These are phyloP conservation scores for Xylariaceae sp. DNA, from an alignment of 2,329 filamentous ascomycete species.

Conservation along the genomic window DNA sequence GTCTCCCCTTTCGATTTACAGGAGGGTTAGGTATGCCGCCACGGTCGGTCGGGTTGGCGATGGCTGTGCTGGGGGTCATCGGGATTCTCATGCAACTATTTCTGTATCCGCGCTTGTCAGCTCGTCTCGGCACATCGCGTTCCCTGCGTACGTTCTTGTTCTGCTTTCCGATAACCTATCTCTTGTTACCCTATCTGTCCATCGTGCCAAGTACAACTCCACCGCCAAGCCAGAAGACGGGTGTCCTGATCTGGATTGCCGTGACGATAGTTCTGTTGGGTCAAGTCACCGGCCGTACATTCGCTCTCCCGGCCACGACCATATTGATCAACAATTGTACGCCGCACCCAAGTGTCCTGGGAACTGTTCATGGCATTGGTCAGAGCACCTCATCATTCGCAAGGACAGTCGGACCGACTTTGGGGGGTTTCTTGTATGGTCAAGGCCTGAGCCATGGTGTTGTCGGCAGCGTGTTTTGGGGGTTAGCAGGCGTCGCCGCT, in stretches of 20 bases:
- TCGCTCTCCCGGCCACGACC: slow-evolving; percentile 48
- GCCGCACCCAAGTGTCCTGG: slow-evolving; percentile 46
- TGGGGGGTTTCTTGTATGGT: slow-evolving; percentile 61
- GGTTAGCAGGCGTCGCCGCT: slow-evolving; percentile 48
- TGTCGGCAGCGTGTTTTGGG: slow-evolving; percentile 60
- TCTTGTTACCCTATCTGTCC: slow-evolving; percentile 67
- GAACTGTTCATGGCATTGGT: slow-evolving; percentile 49
- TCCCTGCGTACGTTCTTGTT: slow-evolving; percentile 68
- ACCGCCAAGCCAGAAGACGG: slow-evolving; percentile 51
- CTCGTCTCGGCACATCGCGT: slow-evolving; percentile 63
- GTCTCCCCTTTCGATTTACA: slow-evolving; percentile 61
- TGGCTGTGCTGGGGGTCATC: slow-evolving; percentile 71
- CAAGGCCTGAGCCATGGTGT: slow-evolving; percentile 54
- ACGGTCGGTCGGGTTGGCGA: slow-evolving; percentile 70
- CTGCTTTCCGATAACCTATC: slow-evolving; percentile 69
- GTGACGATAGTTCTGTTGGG: slow-evolving; percentile 61
- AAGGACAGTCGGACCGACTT: slow-evolving; percentile 57
- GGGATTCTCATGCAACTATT: slow-evolving; percentile 73
- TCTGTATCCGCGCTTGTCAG: slow-evolving; percentile 67
- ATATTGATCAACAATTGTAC: slow-evolving; percentile 49
- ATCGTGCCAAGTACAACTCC: slow-evolving; percentile 54
- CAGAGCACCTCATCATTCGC: slow-evolving; percentile 59
- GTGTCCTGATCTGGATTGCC: slow-evolving; percentile 60
- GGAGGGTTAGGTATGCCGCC: slow-evolving; percentile 75
- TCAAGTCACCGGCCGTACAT: slow-evolving; percentile 67